phyloP scores from a whole-genome alignment of 805 yeast species.

The Monosporozyma aquatica region DNA sequence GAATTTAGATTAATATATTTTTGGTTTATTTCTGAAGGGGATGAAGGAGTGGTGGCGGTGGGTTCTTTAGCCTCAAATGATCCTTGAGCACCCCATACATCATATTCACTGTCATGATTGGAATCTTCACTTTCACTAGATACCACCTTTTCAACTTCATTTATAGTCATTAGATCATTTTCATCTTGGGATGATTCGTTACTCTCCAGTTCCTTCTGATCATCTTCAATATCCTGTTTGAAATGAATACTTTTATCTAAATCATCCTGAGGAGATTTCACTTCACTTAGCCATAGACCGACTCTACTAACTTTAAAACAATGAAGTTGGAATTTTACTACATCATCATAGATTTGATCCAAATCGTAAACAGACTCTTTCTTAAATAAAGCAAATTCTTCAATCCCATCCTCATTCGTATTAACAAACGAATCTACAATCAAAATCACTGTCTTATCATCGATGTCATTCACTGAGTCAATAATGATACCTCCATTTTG shows the following conservation, averaged over 20 bases:
- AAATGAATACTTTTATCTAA: neutral
- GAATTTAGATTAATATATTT: neutral
- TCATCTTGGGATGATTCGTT: no score
- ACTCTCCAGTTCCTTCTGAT: neutral
- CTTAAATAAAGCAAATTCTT: conserved; percentile 12
- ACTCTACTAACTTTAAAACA: conserved; percentile 13
- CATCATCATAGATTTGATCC: neutral
- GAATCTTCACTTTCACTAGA: neutral
- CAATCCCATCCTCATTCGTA: conserved; percentile 7
- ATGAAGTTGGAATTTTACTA: conserved; percentile 3
- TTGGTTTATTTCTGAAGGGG: neutral
- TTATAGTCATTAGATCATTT: no score
- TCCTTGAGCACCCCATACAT: neutral
- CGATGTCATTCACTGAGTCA: conserved; percentile 3
- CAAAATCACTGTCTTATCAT: conserved; percentile 10
- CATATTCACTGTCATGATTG: neutral
- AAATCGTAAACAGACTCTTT: conserved; percentile 15
- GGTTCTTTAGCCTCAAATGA: neutral
- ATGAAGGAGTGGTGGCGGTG: neutral
- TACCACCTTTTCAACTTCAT: no score
- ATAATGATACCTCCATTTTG: conserved; percentile 19
- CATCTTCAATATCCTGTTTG: neutral
- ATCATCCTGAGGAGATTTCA: neutral
- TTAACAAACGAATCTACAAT: conserved; percentile 23
- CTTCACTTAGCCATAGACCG: conserved; percentile 14